These are phyloP conservation scores for Saccharomyces hybrid DNA, from an alignment of 1,139 yeast species.

Conservation along the genomic window DNA sequence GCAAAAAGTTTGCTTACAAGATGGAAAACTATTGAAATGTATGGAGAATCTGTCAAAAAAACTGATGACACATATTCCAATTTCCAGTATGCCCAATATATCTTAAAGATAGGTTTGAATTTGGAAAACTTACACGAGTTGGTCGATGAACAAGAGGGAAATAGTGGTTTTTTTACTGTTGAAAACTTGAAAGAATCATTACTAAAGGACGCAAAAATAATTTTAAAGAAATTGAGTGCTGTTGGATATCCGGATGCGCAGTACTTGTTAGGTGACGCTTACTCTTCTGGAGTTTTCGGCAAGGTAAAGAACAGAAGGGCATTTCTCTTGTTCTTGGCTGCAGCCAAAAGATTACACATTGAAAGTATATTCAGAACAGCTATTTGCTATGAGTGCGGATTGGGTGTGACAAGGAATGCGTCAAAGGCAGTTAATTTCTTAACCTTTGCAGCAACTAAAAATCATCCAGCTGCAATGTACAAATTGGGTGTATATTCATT, in stretches of 20 bases:
- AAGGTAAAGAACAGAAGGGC: slow-evolving; percentile 76
- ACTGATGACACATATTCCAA: slow-evolving; percentile 78
- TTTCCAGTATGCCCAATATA: slow-evolving; percentile 85
- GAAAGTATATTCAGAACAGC: slow-evolving; percentile 91
- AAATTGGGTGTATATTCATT: slow-evolving; percentile 80
- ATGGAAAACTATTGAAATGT: slow-evolving; percentile 78
- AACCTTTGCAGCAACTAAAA: slow-evolving; percentile 76
- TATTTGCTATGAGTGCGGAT: slow-evolving; percentile 43
- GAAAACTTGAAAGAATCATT: slow-evolving; percentile 24
- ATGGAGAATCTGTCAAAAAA: slow-evolving; percentile 75
- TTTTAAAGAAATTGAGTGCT: slow-evolving; percentile 65
- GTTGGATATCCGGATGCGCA: slow-evolving; percentile 87
- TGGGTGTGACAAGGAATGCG: slow-evolving; percentile 77
- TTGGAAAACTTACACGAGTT: slow-evolving; percentile 33
- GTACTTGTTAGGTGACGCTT: slow-evolving; percentile 81
- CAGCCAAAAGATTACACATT: slow-evolving; percentile 87
- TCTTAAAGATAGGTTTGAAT: slow-evolving; percentile 74
- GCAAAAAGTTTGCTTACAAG: slow-evolving; percentile 52
- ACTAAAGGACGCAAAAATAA: slow-evolving; percentile 67
- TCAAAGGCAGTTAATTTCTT: slow-evolving; percentile 75
- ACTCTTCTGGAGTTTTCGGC: slow-evolving; percentile 78
- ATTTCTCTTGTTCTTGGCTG: slow-evolving; percentile 67
- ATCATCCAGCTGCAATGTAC: slow-evolving; percentile 91
- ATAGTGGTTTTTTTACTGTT: background rate
- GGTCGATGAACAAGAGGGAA: background rate